Conservation (phyloP, 2,329 filamentous ascomycete species). For the Macrophomina phaseolina region DNA sequence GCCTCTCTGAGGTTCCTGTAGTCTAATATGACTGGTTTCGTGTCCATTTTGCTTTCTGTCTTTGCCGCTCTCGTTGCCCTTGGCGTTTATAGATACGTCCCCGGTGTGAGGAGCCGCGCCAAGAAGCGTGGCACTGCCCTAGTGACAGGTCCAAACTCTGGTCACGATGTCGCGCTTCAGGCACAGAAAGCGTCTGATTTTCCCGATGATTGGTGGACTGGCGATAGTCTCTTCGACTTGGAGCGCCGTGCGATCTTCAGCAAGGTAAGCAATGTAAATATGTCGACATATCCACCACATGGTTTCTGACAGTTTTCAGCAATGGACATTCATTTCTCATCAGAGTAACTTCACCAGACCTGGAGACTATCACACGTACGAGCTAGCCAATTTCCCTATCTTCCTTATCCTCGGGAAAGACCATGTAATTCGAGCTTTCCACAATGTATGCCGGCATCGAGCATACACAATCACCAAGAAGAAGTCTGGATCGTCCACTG, state of each 20-base stretch:
- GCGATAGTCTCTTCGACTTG: constrained; percentile 52
- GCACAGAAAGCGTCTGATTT: constrained; percentile 39
- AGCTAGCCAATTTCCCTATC: constrained; percentile 46
- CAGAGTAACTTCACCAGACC: constrained; percentile 40
- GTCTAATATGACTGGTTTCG: background rate
- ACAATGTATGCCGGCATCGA: constrained; percentile 54
- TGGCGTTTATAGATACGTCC: background rate
- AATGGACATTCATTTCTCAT: constrained; percentile 49
- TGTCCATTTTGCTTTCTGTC: background rate
- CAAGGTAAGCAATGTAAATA: constrained; percentile 42
- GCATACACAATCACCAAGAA: constrained; percentile 51
- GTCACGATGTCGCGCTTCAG: constrained; percentile 40
- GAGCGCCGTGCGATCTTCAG: constrained; percentile 58
- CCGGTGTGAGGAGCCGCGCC: background rate
- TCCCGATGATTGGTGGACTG: constrained; percentile 48
- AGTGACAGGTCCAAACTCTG: background rate
- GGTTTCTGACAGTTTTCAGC: constrained; percentile 32
- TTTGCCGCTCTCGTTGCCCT: background rate
- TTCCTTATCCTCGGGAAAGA: constrained; percentile 48
- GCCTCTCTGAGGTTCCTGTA: background rate
- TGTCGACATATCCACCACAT: background rate
- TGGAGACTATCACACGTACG: constrained; percentile 45
- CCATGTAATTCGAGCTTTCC: constrained; percentile 46
- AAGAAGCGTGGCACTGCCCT: background rate
- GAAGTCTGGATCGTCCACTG: constrained; percentile 44